phyloP scores from a whole-genome alignment of 352 stramenopile genomes.

The Phytopythium helicoides region DNA sequence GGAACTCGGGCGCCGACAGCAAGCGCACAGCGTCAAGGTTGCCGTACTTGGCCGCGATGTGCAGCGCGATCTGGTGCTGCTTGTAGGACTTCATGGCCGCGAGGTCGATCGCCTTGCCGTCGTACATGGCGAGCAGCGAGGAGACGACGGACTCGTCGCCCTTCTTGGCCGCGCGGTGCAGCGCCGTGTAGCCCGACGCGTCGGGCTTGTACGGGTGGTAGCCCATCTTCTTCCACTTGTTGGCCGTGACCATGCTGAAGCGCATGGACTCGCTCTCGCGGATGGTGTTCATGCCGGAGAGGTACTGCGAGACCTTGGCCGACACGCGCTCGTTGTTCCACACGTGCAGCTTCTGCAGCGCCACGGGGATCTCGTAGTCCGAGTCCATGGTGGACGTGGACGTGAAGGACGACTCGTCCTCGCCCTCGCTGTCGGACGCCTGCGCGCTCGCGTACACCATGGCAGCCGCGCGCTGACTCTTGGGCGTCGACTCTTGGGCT shows the following conservation, averaged over 20 bases:
- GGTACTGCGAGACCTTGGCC: slow-evolving; percentile 50
- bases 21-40: slow-evolving; percentile 57
- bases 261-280: slow-evolving; percentile 77
- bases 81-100: slow-evolving; percentile 62
- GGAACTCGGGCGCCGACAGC: slow-evolving; percentile 54
- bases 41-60: slow-evolving; percentile 81
- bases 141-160: slow-evolving; percentile 63
- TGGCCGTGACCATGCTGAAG: slow-evolving; percentile 71
- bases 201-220: slow-evolving; percentile 85
- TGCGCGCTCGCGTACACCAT: slow-evolving; percentile 16
- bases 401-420: slow-evolving; percentile 70
- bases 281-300: slow-evolving; percentile 66
- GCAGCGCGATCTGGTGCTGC: slow-evolving; percentile 75
- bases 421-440: slow-evolving; percentile 21
- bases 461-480: no score
- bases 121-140: slow-evolving; percentile 79
- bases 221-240: slow-evolving; percentile 83
- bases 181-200: slow-evolving; percentile 72
- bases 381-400: slow-evolving; percentile 85
- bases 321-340: slow-evolving; percentile 73
- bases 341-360: slow-evolving; percentile 55
- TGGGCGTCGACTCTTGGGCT: no score
- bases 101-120: slow-evolving; percentile 66
- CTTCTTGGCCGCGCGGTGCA: slow-evolving; percentile 73
- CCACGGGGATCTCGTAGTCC: slow-evolving; percentile 78